Evolutionary conservation across 1,284 basidiomycete species (phyloP).

Genomic region (Cutaneotrichosporon spelunceum): DNA sequence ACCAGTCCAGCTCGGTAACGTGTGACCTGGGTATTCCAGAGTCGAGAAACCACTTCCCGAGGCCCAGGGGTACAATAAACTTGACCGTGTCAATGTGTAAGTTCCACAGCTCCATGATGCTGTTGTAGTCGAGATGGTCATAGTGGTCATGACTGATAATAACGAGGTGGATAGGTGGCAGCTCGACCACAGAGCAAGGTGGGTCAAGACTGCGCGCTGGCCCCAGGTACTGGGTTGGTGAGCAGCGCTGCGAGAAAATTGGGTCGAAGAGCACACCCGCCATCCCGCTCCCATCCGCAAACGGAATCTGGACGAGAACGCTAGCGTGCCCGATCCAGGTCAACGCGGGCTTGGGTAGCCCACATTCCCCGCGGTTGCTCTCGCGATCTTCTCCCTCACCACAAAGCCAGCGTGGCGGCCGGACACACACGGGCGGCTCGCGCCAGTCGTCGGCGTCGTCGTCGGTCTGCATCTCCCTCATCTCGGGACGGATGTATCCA

Average conservation of each 20-base stretch:
- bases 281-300: slow-evolving; percentile 24
- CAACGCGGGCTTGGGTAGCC: slow-evolving; percentile 19
- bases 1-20: slow-evolving; percentile 51
- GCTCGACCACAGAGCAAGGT: slow-evolving; percentile 44
- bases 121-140: slow-evolving; percentile 51
- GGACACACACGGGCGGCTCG: slow-evolving; percentile 43
- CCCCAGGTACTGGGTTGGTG: slow-evolving; percentile 48
- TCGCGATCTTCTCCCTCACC: neutral
- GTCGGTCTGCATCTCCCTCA: slow-evolving; percentile 31
- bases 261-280: slow-evolving; percentile 49
- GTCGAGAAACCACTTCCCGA: slow-evolving; percentile 45
- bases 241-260: slow-evolving; percentile 50
- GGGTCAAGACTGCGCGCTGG: slow-evolving; percentile 45
- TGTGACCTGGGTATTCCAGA: slow-evolving; percentile 41
- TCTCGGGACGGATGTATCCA: slow-evolving; percentile 37
- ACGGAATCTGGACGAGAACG: slow-evolving; percentile 37
- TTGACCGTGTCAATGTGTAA: slow-evolving; percentile 43
- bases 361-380: neutral
- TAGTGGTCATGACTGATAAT: slow-evolving; percentile 52
- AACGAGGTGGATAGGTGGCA: slow-evolving; percentile 46
- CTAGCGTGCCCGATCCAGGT: slow-evolving; percentile 52
- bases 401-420: slow-evolving; percentile 35
- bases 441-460: slow-evolving; percentile 48
- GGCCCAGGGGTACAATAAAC: slow-evolving; percentile 46
- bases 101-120: slow-evolving; percentile 48